Conservation (phyloP, 208 protist species). For the Trichomonas tenax region DNA sequence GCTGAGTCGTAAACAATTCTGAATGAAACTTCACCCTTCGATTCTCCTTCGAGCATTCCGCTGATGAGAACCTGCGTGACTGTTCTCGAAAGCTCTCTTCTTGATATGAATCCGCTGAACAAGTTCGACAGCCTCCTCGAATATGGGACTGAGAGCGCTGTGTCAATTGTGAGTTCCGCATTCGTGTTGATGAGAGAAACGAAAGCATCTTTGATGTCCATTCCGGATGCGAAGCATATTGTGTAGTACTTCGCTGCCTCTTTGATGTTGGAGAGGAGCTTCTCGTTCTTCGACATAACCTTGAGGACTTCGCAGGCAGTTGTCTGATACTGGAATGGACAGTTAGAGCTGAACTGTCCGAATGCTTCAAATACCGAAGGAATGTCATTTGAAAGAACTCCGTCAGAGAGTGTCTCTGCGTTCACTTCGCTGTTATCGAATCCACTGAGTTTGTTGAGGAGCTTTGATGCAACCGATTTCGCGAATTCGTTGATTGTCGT, state of each 20-base stretch:
- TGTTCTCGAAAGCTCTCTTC: background rate
- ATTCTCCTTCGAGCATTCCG: background rate
- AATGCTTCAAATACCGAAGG: background rate
- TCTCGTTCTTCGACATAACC: background rate
- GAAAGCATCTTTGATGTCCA: background rate
- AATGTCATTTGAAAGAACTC: background rate
- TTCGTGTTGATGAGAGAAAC: background rate
- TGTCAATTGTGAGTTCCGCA: background rate
- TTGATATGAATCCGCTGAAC: background rate
- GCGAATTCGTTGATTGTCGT: background rate
- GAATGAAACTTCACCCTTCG: background rate
- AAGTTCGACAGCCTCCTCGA: background rate
- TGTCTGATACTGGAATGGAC: background rate
- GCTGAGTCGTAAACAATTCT: background rate
- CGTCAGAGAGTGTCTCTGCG: background rate
- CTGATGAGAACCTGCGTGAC: background rate
- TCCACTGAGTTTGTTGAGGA: background rate
- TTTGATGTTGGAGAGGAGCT: background rate
- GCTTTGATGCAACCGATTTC: background rate
- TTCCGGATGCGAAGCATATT: background rate
- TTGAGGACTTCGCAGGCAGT: background rate
- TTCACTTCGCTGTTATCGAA: background rate
- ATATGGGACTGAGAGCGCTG: background rate
- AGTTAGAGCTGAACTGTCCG: background rate
- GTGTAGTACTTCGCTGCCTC: background rate